These are phyloP conservation scores for Cryptococcus floricola DNA, from an alignment of 1,284 basidiomycete species.

Conservation along the genomic window DNA sequence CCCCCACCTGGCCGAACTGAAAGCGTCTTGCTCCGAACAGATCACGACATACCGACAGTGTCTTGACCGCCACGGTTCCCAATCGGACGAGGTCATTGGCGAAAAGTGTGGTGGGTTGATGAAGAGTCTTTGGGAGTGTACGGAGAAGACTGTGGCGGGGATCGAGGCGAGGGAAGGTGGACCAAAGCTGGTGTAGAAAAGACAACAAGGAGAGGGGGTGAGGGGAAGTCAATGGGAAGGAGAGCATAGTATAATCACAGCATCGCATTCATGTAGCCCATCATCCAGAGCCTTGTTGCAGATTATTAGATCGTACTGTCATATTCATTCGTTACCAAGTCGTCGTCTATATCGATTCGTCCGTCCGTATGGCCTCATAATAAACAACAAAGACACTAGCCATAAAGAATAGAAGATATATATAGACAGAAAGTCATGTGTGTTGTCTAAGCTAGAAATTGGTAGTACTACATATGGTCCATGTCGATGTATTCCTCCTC, in stretches of 20 bases:
- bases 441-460: too few species aligned
- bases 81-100: constrained; percentile 31
- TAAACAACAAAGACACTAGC: too few species aligned
- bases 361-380: not conserved
- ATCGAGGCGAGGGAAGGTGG: constrained; percentile 19
- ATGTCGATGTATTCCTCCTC: constrained; percentile 22
- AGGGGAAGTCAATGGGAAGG: not conserved
- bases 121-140: constrained; percentile 45
- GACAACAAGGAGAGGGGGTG: not conserved
- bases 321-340: not conserved
- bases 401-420: too few species aligned
- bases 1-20: constrained; percentile 42
- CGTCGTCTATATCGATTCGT: not conserved
- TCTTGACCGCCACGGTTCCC: constrained; percentile 29
- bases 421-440: too few species aligned
- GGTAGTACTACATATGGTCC: constrained; percentile 16
- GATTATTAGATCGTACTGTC: not conserved
- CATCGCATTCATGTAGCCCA: not conserved
- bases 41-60: constrained; percentile 40
- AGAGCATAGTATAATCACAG: not conserved
- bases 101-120: constrained; percentile 32
- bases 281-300: not conserved
- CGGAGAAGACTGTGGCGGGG: constrained; percentile 30
- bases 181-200: constrained; percentile 2
- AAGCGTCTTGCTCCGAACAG: constrained; percentile 31